Evolutionary conservation across 768 basidiomycete genomes (phyloP).

Genomic region (Lentinula sp.): DNA sequence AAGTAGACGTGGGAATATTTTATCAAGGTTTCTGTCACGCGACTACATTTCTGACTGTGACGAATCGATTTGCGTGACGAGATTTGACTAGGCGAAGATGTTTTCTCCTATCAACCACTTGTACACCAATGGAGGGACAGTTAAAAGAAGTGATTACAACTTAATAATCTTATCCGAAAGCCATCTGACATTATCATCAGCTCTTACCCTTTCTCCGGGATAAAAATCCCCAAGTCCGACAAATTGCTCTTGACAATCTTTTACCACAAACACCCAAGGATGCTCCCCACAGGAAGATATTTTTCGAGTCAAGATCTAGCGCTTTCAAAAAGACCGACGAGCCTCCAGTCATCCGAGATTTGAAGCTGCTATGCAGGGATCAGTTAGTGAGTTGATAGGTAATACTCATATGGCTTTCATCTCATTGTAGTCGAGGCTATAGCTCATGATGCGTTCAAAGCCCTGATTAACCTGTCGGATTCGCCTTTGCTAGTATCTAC

Average conservation of each 20-base stretch:
- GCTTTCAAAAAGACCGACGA: constrained; percentile 58
- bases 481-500: constrained; percentile 60
- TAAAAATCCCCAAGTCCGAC: constrained; percentile 80
- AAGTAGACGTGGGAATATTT: background rate
- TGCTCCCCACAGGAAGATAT: constrained; percentile 67
- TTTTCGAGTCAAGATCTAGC: constrained; percentile 56
- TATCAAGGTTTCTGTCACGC: background rate
- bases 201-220: constrained; percentile 83
- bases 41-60: background rate
- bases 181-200: constrained; percentile 28
- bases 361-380: constrained; percentile 86
- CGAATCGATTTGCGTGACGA: background rate
- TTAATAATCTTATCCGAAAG: background rate
- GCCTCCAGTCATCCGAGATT: constrained; percentile 65
- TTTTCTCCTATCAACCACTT: constrained; percentile 12
- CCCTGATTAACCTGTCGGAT: constrained; percentile 90
- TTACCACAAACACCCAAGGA: constrained; percentile 72
- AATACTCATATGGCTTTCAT: background rate
- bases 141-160: background rate
- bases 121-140: constrained; percentile 34
- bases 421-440: constrained; percentile 48
- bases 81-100: constrained; percentile 4
- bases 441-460: constrained; percentile 93
- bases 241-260: constrained; percentile 80
- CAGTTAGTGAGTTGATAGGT: constrained; percentile 51